These are phyloP conservation scores for Lecanoromycetidae sp. DNA, from an alignment of 2,329 filamentous ascomycete species.

Conservation along the genomic window DNA sequence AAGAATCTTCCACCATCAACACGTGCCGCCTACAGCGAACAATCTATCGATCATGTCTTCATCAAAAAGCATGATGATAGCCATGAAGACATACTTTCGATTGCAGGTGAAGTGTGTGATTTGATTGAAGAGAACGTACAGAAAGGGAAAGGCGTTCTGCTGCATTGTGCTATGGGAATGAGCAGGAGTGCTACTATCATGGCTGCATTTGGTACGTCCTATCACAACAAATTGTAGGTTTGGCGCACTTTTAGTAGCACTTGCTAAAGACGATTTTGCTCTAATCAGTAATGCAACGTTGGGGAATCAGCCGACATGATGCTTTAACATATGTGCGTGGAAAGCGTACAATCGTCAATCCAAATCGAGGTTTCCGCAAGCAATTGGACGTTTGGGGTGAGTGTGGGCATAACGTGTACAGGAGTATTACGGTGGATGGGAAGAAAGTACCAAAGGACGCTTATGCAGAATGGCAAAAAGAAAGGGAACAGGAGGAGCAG, in stretches of 20 bases:
- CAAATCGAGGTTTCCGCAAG: neutral
- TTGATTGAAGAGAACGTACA: neutral
- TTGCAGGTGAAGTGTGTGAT: neutral
- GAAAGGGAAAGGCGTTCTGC: neutral
- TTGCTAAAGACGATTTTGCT: neutral
- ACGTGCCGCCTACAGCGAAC: neutral
- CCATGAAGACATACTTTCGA: neutral
- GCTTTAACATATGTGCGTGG: neutral
- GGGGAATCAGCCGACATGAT: neutral
- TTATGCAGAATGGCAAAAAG: neutral
- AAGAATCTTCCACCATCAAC: conserved; percentile 1
- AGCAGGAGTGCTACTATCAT: conserved; percentile 1
- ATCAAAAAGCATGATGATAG: neutral
- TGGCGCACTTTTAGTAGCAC: neutral
- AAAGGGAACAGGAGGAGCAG: neutral
- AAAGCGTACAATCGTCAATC: neutral
- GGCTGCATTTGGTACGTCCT: conserved; percentile 1
- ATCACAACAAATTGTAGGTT: neutral
- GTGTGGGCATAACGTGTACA: conserved; percentile 1
- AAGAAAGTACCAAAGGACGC: conserved; percentile 2
- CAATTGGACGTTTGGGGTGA: neutral
- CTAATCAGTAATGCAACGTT: conserved; percentile 2
- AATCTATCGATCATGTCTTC: neutral
- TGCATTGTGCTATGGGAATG: conserved; percentile 7
- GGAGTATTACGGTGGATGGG: neutral